A percentile compares a stretch with the other conserved stretches of the same genome.
phyloP scores from a whole-genome alignment of 148 eudicot genomes.

The Chenopodium berlandieri region DNA sequence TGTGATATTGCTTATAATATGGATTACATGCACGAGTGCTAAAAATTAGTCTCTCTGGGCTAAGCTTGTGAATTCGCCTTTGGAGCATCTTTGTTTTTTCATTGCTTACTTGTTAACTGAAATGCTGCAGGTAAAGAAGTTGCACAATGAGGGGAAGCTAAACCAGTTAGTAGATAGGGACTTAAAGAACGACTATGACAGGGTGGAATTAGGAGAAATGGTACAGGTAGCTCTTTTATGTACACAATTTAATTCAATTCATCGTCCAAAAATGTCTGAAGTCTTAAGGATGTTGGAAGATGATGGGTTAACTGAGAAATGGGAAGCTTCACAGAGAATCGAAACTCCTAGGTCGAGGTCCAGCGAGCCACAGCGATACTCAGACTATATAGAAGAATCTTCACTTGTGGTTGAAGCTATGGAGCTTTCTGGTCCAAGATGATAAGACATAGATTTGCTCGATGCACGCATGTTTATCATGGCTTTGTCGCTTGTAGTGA shows the following conservation, averaged over 20 bases:
- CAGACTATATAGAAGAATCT: slow-evolving; percentile 87
- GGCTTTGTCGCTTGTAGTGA: neutral
- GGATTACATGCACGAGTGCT: neutral
- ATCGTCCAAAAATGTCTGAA: slow-evolving; percentile 91
- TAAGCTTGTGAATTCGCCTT: neutral
- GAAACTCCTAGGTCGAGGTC: slow-evolving; percentile 67
- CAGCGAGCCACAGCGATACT: slow-evolving; percentile 58
- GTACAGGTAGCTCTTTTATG: slow-evolving; percentile 83
- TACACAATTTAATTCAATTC: slow-evolving; percentile 73
- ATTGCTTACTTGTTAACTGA: neutral
- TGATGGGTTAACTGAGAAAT: slow-evolving; percentile 77
- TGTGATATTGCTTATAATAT: neutral
- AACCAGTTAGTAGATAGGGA: slow-evolving; percentile 73
- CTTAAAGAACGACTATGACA: slow-evolving; percentile 54
- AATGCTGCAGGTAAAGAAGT: slow-evolving; percentile 65
- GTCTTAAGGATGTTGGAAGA: slow-evolving; percentile 87
- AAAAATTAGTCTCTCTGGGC: neutral
- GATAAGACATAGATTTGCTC: slow-evolving; percentile 12
- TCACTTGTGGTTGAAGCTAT: slow-evolving; percentile 83
- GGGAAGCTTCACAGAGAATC: slow-evolving; percentile 78
- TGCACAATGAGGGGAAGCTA: slow-evolving; percentile 77
- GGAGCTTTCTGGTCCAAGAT: slow-evolving; percentile 91
- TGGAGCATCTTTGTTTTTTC: neutral
- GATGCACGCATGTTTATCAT: neutral
- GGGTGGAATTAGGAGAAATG: slow-evolving; percentile 75